phyloP scores from a whole-genome alignment of 495 filamentous ascomycete genomes.

The Neurospora sp. region DNA sequence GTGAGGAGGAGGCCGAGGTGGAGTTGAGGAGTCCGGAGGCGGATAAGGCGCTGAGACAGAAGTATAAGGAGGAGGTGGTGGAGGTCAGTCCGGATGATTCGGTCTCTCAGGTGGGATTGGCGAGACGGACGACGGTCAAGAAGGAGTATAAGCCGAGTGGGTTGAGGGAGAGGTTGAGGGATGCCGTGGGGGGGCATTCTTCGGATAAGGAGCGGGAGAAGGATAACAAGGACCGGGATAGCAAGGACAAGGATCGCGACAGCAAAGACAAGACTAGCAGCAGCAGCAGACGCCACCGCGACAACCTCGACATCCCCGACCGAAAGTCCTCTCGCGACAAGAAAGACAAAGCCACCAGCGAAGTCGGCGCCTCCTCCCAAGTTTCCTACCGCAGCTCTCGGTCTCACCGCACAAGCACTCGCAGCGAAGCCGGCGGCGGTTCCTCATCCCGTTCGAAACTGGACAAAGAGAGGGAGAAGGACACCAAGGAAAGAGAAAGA shows the following conservation, averaged over 20 bases:
- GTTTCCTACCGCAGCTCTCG: constrained; percentile 11
- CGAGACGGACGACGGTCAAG: constrained; percentile 10
- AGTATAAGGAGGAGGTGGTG: constrained; percentile 11
- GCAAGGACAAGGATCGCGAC: constrained; percentile 10
- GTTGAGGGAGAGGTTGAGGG: constrained; percentile 4
- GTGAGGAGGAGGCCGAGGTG: constrained; percentile 67
- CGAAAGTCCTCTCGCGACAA: not conserved
- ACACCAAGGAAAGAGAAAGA: constrained; percentile 5
- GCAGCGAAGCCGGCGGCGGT: constrained; percentile 13
- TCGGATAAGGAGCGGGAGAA: constrained; percentile 1
- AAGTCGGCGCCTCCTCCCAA: not conserved
- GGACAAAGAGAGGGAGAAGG: constrained; percentile 1
- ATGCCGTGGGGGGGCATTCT: not conserved
- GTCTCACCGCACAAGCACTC: constrained; percentile 15
- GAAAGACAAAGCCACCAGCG: not conserved
- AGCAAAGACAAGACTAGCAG: constrained; percentile 7
- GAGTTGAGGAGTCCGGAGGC: constrained; percentile 80
- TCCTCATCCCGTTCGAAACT: not conserved
- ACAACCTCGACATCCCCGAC: not conserved
- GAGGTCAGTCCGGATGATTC: constrained; percentile 21
- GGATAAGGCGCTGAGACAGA: constrained; percentile 41
- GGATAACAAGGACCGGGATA: no score
- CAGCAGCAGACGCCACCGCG: constrained; percentile 3
- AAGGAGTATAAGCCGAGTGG: constrained; percentile 19
- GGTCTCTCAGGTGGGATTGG: constrained; percentile 14